Evolutionary conservation across 805 yeast genomes (phyloP), one percentile per base, ranked within the genome.

Genomic region (Candida ulmi): DNA sequence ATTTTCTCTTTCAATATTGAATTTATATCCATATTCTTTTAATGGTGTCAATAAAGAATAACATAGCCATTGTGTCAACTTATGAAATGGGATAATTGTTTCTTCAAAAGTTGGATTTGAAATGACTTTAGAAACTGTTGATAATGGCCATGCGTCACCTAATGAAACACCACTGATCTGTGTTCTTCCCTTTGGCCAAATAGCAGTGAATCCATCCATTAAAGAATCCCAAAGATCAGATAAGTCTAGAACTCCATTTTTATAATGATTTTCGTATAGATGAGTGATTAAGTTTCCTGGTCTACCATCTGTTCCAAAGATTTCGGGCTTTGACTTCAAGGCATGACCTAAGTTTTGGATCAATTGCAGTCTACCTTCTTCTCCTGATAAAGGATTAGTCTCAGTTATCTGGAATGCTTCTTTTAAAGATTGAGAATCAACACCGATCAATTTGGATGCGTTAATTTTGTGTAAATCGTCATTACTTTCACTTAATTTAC

Each of bases 1-100:
- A 0, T 95, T 91, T 58, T 90, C 90, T 13, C 76, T 72, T 15
- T 78, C 58, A 3, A 58, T 66, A 51, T 85, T 84, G 54, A 88
- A 65, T 36, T 71, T 66, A 39, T 66, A 57, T 4, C 78, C 80
- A 42, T 58, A 70, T 15, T 61, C 57, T 37, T 62, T 64, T 34
- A 80, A 58, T 7, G 83, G 84, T 12, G 69, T 66, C 16, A 79
- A 52, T 37, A 79, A 55, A 2, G 85, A 79, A 52, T 79, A 79
- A 17, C 82, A 72, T 9, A 79, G 61, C 85, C 85, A 79, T 55
- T 79, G 86, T 0, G 83, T 76, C 29, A 80, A 62, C 43, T 80
- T 79, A 49, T 79, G 85, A 57, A 79, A 79, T 3, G 84, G 78
- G 15, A 76, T 76, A 35, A 78, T 69, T 33, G 61, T 60, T 29